Base-by-base conservation (phyloP, 371 early-diverging fungal genomes). In the Rhizopus delemar region DNA sequence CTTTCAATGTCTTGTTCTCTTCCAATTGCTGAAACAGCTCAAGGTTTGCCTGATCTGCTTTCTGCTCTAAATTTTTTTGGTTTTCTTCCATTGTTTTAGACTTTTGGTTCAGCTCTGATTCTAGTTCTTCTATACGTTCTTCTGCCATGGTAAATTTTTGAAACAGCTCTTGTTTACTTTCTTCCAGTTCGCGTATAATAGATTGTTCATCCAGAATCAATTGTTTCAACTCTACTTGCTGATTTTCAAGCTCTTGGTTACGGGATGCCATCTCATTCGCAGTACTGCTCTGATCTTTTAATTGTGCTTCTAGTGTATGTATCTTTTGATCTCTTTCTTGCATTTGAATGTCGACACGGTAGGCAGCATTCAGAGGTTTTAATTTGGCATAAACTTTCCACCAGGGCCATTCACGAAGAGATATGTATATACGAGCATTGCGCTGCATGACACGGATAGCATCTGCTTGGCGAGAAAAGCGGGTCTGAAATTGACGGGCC, bases 321-420 rank as follows among this genome's bases (percentile, higher is more conserved):
- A 81, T 83, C 65, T 83, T 78, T 61, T 85, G 84, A 29, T 79
- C 77, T 38, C 83, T 70, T 46, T 83, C 77, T 16, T 80, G 78
- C n/a, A 87, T 82, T 39, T 88, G 72, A 6, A 51, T 65, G 32
- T 95, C 94, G 8, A 86, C 75, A 15, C 89, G 88, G 57, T 89
- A 90, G 5, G 96, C 96, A 50, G 89, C 93, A 51, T 97, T 82
- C 45, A 98, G 78, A 9, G 99, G 99, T 79, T 99, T 97, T 60
- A 99, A 89, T 53, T 97, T 97, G 61, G 92, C 86, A 78, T 97
- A 99, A 32, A 99, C 82, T 57, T 86, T 90, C 95, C 96, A 98
- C 96, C 98, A 95, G 22, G 93, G 80, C 94, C 97, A 93, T 78
- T 95, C 93, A 33, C 93, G 87, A 12, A 96, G 81, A 51, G 90